Conservation (phyloP, 306 rosid genomes). For the Albizia julibrissin region DNA sequence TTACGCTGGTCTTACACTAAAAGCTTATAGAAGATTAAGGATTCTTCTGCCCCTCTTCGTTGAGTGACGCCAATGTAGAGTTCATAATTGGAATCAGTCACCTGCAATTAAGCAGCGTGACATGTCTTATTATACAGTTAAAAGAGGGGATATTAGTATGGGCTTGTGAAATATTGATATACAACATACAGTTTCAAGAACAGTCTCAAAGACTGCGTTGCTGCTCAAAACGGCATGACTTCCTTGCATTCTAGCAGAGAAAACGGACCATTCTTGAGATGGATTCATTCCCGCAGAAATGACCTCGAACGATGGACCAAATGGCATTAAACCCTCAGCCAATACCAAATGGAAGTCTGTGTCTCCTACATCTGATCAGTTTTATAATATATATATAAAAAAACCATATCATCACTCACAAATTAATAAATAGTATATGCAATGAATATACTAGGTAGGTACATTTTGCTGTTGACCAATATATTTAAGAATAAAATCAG, state of each 20-base stretch:
- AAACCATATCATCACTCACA: too few species aligned
- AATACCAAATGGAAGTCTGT: slow-evolving; percentile 42
- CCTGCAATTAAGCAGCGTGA: slow-evolving; percentile 6
- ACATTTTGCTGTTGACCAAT: not conserved
- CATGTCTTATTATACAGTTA: not conserved
- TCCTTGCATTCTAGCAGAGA: slow-evolving; percentile 38
- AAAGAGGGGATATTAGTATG: not conserved
- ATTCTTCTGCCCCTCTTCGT: slow-evolving; percentile 13
- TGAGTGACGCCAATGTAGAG: slow-evolving; percentile 39
- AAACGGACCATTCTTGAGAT: slow-evolving; percentile 21
- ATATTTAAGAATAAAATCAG: not conserved
- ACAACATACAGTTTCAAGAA: slow-evolving; percentile 31
- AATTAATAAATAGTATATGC: not conserved
- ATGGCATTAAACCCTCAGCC: slow-evolving; percentile 42
- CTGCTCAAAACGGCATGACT: slow-evolving; percentile 23
- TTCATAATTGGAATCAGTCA: not conserved
- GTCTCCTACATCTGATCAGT: slow-evolving; percentile 35
- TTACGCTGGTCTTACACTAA: slow-evolving; percentile 20
- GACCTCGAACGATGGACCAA: slow-evolving; percentile 43
- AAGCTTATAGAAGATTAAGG: slow-evolving; percentile 33
- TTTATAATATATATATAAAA: too few species aligned
- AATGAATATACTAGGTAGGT: not conserved
- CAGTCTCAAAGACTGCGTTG: slow-evolving; percentile 17
- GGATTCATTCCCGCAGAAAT: slow-evolving; percentile 13
- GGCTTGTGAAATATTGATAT: not conserved